phyloP scores from a whole-genome alignment of 768 basidiomycete genomes.

The Leccinum uliginosum region DNA sequence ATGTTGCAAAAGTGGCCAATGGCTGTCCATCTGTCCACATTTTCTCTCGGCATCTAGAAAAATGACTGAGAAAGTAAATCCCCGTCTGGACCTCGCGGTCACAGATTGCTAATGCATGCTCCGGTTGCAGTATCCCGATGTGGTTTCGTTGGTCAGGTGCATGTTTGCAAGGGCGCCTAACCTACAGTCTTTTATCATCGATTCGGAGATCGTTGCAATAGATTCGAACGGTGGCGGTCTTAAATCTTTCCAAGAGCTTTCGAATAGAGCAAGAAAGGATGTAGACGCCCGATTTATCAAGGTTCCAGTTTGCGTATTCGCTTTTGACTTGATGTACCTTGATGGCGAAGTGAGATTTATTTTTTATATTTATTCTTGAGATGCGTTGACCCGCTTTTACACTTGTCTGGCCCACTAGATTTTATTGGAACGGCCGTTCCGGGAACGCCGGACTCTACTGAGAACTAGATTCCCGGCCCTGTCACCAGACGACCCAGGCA shows the following conservation, averaged over 20 bases:
- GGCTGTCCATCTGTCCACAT: constrained; percentile 46
- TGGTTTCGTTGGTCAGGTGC: constrained; percentile 51
- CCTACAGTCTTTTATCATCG: constrained; percentile 67
- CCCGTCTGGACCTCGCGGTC: neutral
- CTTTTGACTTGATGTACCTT: constrained; percentile 86
- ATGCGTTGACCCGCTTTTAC: neutral
- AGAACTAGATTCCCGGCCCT: constrained; percentile 57
- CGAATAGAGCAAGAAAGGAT: constrained; percentile 80
- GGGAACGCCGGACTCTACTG: constrained; percentile 63
- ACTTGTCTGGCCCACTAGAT: constrained; percentile 38
- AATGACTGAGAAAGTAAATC: constrained; percentile 82
- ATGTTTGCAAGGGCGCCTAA: constrained; percentile 43
- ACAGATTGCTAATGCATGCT: constrained; percentile 10
- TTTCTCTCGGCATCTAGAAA: constrained; percentile 87
- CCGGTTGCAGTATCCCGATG: constrained; percentile 70
- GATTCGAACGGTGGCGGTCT: constrained; percentile 59
- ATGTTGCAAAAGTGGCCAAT: constrained; percentile 37
- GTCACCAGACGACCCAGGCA: constrained; percentile 37
- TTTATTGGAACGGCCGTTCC: constrained; percentile 64
- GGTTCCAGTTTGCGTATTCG: constrained; percentile 77
- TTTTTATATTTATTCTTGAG: neutral
- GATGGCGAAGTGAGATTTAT: constrained; percentile 63
- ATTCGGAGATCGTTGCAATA: constrained; percentile 85
- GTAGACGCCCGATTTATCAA: constrained; percentile 72
- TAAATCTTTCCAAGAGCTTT: constrained; percentile 82